Evolutionary conservation across 495 filamentous ascomycete genomes (phyloP), one percentile per base, ranked within the genome.

Genomic region (Aspergillus affinis): DNA sequence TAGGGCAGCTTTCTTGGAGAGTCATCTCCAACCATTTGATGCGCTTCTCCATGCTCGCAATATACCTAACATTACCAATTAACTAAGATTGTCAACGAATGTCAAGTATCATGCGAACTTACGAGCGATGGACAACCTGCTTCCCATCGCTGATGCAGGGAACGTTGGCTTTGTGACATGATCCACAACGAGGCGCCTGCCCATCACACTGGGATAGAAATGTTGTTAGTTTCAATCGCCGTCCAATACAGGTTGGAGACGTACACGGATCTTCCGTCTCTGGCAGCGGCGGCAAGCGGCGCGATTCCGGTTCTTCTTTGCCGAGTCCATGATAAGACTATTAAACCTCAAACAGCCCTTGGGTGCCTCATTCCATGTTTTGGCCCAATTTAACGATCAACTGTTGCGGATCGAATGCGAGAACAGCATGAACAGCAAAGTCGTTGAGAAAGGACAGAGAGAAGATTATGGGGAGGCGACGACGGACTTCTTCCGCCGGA

Each of bases 21-120:
- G 77, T 61, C 1, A 72, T 73, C 54, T 81, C 78, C 0, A 81
- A 66, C 75, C 74, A 79, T 60, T 73, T 66, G 6, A 78, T 67
- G 18, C 77, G 64, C 19, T 69, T 71, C 41, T 75, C 72, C 60
- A 79, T 61, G 45, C 67, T 75, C 10, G 68, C 69, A 32, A 78
- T 74, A 32, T 80, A 77, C 19, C 74, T 80, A 58, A 41, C 32
- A 47, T 53, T 10, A 58, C 7, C 2, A 47, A 19, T 48, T 50
- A 19, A 6, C 9, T 9, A 15, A 17, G 3, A 10, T 15, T 41
- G 21, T 19, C 21, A 13, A 3, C 20, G 21, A 13, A 8, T 23
- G 21, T 12, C 15, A 13, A 5, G 27, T 23, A 9, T 8, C 30
- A n/a, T 15, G 9, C 36, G 36, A 6, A 65, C 73, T 65, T 41